Base-by-base conservation (phyloP, 805 yeast species). In the Sugiyamaella valdiviana region DNA sequence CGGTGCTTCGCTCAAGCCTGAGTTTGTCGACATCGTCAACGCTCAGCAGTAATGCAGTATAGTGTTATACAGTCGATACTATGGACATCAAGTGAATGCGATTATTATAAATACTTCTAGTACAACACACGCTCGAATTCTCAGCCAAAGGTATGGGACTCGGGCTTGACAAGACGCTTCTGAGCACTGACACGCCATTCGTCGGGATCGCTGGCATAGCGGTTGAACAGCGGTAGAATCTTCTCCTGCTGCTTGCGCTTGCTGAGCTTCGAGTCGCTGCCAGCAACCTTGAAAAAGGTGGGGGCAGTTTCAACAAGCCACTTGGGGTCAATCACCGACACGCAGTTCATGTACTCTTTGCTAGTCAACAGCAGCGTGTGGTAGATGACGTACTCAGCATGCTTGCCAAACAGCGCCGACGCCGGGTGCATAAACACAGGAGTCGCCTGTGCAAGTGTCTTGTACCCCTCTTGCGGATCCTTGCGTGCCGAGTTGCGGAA, bases 1-100 rank as follows among this genome's bases (percentile, higher is more conserved):
- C 67, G 99, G 99, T 76, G 99, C 99, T 66, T 87, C 95, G 42
- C 81, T 93, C 72, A 93, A 93, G 80, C 96, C 99, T 58, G 99
- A 93, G 77, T 93, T 93, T 67, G 81, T 87, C 66, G 93, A 88
- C 74, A 93, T 93, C 68, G 78, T 93, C 80, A 91, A 85, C 77
- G 85, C 95, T 48, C 84, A 95, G 83, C 73, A 75, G 68, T 86
- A 80, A 7, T 15, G 10, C 7, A 37, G 39, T 17, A n/a, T n/a
- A n/a, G n/a, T n/a, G n/a, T n/a, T n/a, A n/a, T n/a, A n/a, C n/a
- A n/a, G n/a, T n/a, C n/a, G n/a, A n/a, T n/a, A n/a, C n/a, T n/a
- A n/a, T n/a, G n/a, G n/a, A n/a, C n/a, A n/a, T 7, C 44, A 19
- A 23, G 10, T 22, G 20, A 6, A 22, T 40, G 20, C 36, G 20